Percentiles rank a stretch among this genome's conserved stretches.
phyloP scores from a whole-genome alignment of 2,329 filamentous ascomycete species.

The Alternaria novae-zelandiae region DNA sequence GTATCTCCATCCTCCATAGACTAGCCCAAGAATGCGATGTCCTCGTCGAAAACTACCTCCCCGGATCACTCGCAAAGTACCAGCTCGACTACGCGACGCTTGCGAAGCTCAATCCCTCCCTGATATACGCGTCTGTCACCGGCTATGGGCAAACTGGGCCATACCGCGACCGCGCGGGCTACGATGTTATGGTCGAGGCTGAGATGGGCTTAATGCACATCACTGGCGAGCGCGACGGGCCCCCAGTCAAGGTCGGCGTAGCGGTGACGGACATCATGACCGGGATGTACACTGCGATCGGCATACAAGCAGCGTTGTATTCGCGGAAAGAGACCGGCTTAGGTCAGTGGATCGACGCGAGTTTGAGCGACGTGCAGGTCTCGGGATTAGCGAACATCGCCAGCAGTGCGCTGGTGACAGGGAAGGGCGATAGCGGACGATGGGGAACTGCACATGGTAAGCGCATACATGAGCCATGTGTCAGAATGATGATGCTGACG shows the following conservation, averaged over 20 bases:
- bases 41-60: conserved; percentile 94
- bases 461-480: conserved; percentile 10
- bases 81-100: conserved; percentile 84
- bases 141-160: conserved; percentile 96
- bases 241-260: conserved; percentile 97
- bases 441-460: conserved; percentile 96
- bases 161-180: conserved; percentile 83
- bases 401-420: conserved; percentile 85
- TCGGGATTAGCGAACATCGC: conserved; percentile 92
- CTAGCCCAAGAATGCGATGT: conserved; percentile 86
- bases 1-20: conserved; percentile 83
- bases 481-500: not conserved
- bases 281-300: conserved; percentile 91
- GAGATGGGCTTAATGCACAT: conserved; percentile 99
- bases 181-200: conserved; percentile 99
- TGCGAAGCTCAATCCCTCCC: conserved; percentile 75
- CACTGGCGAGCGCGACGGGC: conserved; percentile 83
- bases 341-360: conserved; percentile 91
- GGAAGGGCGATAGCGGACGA: conserved; percentile 82
- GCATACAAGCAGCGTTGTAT: conserved; percentile 88
- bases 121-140: conserved; percentile 95
- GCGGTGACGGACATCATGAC: conserved; percentile 96
- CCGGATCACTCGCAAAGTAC: conserved; percentile 87
- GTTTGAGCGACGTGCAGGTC: conserved; percentile 91
- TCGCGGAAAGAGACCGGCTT: conserved; percentile 74